Conservation (phyloP, 805 yeast genomes). For the Metschnikowia cerradonensis region DNA sequence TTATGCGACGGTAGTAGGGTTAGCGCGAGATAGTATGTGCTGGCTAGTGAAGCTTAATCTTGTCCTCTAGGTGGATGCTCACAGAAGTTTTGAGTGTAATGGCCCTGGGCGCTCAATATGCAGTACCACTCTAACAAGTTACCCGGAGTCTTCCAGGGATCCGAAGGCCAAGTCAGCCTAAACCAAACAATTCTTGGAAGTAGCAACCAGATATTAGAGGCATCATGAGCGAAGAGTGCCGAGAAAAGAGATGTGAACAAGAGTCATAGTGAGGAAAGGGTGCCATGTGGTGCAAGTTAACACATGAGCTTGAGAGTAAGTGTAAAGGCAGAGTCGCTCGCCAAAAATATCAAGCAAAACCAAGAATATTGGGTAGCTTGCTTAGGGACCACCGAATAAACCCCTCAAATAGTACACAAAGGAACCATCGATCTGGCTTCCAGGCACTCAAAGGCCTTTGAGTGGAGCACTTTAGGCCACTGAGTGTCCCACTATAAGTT, state of each 20-base stretch:
- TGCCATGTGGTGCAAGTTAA: background rate
- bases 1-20: background rate
- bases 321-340: background rate
- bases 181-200: background rate
- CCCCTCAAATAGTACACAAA: background rate
- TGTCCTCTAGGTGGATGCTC: background rate
- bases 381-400: background rate
- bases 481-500: background rate
- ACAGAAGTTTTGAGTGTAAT: conserved; percentile 6
- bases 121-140: background rate
- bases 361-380: background rate
- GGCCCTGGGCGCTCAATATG: background rate
- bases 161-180: background rate
- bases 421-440: background rate
- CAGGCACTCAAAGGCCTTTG: background rate
- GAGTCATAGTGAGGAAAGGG: background rate
- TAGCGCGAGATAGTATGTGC: background rate
- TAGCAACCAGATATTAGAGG: background rate
- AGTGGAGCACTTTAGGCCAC: background rate
- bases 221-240: background rate
- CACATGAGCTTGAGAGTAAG: conserved; percentile 1
- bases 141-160: conserved; percentile 2
- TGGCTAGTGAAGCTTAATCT: background rate
- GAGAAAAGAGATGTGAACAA: background rate
- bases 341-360: background rate